These are phyloP conservation scores for Tulasnella sp. DNA, from an alignment of 768 basidiomycete species.

Conservation along the genomic window DNA sequence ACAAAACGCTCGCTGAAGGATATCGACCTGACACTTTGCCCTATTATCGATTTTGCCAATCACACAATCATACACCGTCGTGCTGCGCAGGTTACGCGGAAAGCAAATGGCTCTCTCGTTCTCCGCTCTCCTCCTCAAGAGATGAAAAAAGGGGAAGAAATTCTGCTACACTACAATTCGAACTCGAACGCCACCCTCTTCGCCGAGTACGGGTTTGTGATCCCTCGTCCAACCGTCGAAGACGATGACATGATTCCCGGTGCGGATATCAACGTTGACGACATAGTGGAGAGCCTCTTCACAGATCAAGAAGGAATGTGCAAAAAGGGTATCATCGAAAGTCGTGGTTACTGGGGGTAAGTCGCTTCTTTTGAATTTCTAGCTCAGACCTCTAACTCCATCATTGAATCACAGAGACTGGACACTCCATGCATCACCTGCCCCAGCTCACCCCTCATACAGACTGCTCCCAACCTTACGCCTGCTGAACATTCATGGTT, in stretches of 20 bases:
- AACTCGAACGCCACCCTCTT: slow-evolving; percentile 71
- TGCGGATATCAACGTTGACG: slow-evolving; percentile 54
- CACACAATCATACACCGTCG: slow-evolving; percentile 32
- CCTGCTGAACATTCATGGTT: slow-evolving; percentile 37
- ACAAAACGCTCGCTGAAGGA: slow-evolving; percentile 39
- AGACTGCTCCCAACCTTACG: slow-evolving; percentile 61
- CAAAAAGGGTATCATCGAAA: slow-evolving; percentile 43
- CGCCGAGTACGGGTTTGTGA: slow-evolving; percentile 82
- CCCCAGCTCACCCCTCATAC: slow-evolving; percentile 65
- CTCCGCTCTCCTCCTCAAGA: neutral
- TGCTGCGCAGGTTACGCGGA: slow-evolving; percentile 20
- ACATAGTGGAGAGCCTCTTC: slow-evolving; percentile 41
- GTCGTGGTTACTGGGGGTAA: slow-evolving; percentile 79
- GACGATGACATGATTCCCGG: slow-evolving; percentile 17
- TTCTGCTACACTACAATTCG: slow-evolving; percentile 65
- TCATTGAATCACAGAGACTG: slow-evolving; percentile 47
- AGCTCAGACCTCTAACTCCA: neutral
- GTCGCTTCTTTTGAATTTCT: slow-evolving; percentile 17
- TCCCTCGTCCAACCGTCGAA: slow-evolving; percentile 6
- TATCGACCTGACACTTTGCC: slow-evolving; percentile 69
- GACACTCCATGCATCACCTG: slow-evolving; percentile 52
- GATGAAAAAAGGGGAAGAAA: slow-evolving; percentile 46
- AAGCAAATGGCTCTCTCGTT: neutral
- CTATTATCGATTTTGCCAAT: slow-evolving; percentile 85
- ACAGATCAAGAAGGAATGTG: slow-evolving; percentile 31